Conservation (phyloP, 495 filamentous ascomycete genomes). For the Achaetomiella virescens region DNA sequence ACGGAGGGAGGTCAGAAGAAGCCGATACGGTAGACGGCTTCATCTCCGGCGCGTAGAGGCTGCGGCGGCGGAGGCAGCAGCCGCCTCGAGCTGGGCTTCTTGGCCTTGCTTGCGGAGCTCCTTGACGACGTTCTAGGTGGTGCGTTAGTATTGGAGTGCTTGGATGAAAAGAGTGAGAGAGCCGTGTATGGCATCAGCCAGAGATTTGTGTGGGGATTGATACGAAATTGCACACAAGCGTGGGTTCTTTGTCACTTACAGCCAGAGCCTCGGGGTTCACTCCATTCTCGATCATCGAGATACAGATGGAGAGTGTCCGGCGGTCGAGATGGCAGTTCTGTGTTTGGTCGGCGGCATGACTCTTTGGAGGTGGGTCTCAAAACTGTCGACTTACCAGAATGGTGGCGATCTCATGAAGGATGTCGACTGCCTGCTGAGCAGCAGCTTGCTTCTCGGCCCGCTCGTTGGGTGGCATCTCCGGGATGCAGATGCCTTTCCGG, state of each 20-base stretch:
- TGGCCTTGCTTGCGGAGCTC: conserved; percentile 14
- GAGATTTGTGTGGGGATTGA: neutral
- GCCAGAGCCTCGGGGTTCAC: conserved; percentile 93
- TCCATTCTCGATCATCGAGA: conserved; percentile 94
- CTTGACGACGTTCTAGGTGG: conserved; percentile 12
- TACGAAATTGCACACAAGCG: too few species aligned
- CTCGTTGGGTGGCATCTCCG: conserved; percentile 11
- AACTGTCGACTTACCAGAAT: conserved; percentile 56
- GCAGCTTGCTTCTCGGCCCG: conserved; percentile 63
- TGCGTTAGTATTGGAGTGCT: neutral
- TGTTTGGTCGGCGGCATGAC: neutral
- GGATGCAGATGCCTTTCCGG: neutral
- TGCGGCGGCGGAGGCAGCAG: neutral
- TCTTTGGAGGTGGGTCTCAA: neutral
- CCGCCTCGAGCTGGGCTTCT: conserved; percentile 8
- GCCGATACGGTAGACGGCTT: too few species aligned
- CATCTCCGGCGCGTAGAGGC: conserved; percentile 4
- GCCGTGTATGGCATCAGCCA: neutral
- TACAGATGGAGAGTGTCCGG: conserved; percentile 84
- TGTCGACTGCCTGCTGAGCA: conserved; percentile 93
- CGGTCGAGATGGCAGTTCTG: conserved; percentile 92
- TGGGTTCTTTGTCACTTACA: conserved; percentile 45
- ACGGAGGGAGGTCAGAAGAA: too few species aligned
- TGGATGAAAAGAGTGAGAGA: neutral
- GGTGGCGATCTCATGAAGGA: conserved; percentile 87